Conservation (phyloP, 306 rosid genomes). For the Lotus japonicus region DNA sequence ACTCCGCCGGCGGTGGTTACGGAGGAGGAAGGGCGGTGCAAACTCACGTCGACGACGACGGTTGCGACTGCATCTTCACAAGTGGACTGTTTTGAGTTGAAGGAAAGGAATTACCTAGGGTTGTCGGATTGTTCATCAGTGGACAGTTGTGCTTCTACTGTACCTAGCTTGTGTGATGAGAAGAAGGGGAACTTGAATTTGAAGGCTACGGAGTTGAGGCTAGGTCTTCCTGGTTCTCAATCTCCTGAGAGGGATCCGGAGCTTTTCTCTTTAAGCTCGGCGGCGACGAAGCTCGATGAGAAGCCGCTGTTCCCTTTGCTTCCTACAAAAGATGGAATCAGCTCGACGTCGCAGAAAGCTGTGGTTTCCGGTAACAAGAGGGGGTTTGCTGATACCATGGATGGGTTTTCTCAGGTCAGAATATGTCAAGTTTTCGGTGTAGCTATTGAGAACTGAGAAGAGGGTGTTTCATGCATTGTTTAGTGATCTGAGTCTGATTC, state of each 20-base stretch:
- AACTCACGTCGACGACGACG: constrained; percentile 29
- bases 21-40: constrained; percentile 65
- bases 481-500: constrained; percentile 36
- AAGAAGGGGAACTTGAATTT: constrained; percentile 62
- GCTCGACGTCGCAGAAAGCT: constrained; percentile 41
- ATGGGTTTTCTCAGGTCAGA: constrained; percentile 62
- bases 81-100: constrained; percentile 53
- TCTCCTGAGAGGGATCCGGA: constrained; percentile 64
- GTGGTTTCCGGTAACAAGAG: constrained; percentile 82
- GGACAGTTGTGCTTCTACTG: constrained; percentile 63
- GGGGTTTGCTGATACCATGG: constrained; percentile 80
- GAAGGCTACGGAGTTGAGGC: constrained; percentile 85
- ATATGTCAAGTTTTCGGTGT: neutral
- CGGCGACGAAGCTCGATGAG: constrained; percentile 60
- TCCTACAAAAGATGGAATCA: constrained; percentile 74
- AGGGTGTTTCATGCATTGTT: constrained; percentile 27
- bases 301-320: constrained; percentile 78
- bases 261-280: constrained; percentile 32
- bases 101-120: constrained; percentile 79
- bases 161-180: constrained; percentile 55
- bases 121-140: constrained; percentile 92
- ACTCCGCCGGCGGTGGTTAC: constrained; percentile 59
- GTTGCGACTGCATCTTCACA: constrained; percentile 48
- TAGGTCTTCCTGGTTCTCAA: constrained; percentile 92
- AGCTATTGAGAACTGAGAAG: constrained; percentile 23